A percentile compares a stretch with the other conserved stretches of the same genome.
These are phyloP conservation scores for Auxenochlorella protothecoides DNA, from an alignment of 139 green algal species.

Conservation along the genomic window DNA sequence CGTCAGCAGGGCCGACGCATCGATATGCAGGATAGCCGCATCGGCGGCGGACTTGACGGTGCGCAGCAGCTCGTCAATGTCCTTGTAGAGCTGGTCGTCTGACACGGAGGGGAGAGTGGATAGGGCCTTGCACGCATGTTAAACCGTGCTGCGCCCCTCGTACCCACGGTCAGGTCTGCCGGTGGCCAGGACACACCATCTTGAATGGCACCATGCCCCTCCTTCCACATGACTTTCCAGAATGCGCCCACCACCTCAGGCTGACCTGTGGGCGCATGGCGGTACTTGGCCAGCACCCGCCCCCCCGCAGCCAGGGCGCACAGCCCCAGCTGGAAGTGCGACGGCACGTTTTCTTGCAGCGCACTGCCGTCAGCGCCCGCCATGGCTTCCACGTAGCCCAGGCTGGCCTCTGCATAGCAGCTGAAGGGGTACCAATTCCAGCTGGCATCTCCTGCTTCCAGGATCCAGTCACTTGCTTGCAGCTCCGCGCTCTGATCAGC, in stretches of 20 bases:
- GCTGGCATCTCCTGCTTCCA: neutral
- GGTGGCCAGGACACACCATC: too few species aligned
- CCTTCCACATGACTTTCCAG: too few species aligned
- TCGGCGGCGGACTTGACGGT: too few species aligned
- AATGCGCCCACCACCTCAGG: too few species aligned
- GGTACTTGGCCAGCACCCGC: conserved; percentile 2
- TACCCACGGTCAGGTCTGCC: too few species aligned
- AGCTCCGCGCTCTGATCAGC: neutral
- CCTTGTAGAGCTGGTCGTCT: conserved; percentile 33
- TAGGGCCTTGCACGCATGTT: too few species aligned
- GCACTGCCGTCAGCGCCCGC: too few species aligned
- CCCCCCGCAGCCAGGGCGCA: neutral
- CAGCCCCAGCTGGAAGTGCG: neutral
- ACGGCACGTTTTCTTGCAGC: too few species aligned
- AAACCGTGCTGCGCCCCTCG: too few species aligned
- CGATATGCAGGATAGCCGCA: too few species aligned
- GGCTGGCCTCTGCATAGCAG: conserved; percentile 1
- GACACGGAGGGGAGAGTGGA: neutral
- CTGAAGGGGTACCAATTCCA: conserved; percentile 24
- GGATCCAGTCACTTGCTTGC: neutral
- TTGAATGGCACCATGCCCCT: too few species aligned
- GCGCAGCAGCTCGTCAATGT: conserved; percentile 7
- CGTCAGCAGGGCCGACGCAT: neutral
- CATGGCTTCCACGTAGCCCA: too few species aligned
- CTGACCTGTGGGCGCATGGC: conserved; percentile 8